Conservation (phyloP, 345 rosid species). For the Pugionium cornutum region DNA sequence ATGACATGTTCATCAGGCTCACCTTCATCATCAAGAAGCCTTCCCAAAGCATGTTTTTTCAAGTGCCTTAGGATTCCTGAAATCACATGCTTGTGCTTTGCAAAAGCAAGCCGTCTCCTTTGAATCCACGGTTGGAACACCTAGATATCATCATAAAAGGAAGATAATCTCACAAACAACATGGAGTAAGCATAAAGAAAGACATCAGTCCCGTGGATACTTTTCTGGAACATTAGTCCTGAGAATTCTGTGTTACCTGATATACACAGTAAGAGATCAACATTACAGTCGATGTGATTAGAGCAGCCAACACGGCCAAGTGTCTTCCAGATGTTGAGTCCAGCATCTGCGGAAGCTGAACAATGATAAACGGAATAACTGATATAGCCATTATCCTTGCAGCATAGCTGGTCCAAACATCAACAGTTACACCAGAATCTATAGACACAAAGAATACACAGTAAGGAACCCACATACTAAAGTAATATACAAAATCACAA, state of each 20-base stretch:
- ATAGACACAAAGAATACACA: neutral
- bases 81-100: conserved; percentile 69
- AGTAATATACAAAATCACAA: neutral
- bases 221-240: neutral
- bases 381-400: conserved; percentile 86
- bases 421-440: conserved; percentile 77
- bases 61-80: conserved; percentile 72
- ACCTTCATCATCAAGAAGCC: conserved; percentile 61
- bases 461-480: neutral
- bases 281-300: conserved; percentile 54
- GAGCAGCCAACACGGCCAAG: conserved; percentile 64
- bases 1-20: conserved; percentile 54
- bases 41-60: conserved; percentile 65
- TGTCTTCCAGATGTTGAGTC: conserved; percentile 72
- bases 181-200: conserved; percentile 18
- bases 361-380: conserved; percentile 76
- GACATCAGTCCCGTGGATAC: neutral
- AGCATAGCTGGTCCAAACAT: conserved; percentile 77
- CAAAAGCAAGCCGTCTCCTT: conserved; percentile 70
- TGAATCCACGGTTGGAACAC: conserved; percentile 91
- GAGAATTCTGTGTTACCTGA: conserved; percentile 56
- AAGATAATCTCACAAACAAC: too few relatives aligned
- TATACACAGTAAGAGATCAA: conserved; percentile 81
- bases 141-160: conserved; percentile 22
- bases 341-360: conserved; percentile 76